phyloP scores from a whole-genome alignment of 495 filamentous ascomycete species.

The Podospora pseudoanserina region DNA sequence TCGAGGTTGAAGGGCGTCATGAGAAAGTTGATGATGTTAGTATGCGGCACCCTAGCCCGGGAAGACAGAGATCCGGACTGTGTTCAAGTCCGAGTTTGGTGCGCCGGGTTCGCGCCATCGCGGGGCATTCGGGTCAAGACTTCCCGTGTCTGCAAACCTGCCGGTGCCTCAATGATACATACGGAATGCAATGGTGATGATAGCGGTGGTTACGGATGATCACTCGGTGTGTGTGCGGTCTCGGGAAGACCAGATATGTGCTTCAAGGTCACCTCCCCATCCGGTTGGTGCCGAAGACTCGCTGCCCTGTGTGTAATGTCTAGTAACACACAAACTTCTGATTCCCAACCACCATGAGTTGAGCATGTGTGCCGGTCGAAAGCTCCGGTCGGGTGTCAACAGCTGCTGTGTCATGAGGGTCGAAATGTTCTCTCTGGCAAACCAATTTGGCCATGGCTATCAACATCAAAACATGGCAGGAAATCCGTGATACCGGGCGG shows the following conservation, averaged over 20 bases:
- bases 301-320: not conserved
- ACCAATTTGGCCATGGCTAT: too few relatives aligned
- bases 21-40: not conserved
- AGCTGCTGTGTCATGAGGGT: not conserved
- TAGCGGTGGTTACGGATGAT: not conserved
- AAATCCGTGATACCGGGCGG: too few relatives aligned
- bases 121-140: not conserved
- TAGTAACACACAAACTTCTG: not conserved
- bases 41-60: not conserved
- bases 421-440: too few relatives aligned
- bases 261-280: not conserved
- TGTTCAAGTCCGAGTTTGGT: not conserved
- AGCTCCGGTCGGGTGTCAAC: not conserved
- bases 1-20: not conserved
- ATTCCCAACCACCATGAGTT: not conserved
- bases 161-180: not conserved
- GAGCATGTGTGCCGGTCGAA: not conserved
- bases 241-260: not conserved
- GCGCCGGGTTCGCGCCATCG: not conserved
- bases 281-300: too few relatives aligned
- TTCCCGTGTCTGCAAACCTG: not conserved
- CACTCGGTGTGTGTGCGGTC: not conserved
- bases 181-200: not conserved
- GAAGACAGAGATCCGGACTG: not conserved
- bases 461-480: too few relatives aligned